Evolutionary conservation across 345 rosid genomes (phyloP).

Genomic region (Arabis hirsuta): DNA sequence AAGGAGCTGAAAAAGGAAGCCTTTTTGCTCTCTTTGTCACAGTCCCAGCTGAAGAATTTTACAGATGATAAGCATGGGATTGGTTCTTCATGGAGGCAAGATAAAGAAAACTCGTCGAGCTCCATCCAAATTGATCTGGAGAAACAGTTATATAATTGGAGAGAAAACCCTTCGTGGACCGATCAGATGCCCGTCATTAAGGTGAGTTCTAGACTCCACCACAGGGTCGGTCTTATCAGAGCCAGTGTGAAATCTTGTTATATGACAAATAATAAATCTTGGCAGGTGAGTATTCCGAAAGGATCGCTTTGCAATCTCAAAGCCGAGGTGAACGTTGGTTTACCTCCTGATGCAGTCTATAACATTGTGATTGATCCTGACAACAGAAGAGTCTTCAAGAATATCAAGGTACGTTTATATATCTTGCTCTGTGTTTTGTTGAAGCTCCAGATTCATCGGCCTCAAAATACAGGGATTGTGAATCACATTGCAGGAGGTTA

Average conservation of each 20-base stretch:
- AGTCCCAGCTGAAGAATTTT: constrained; percentile 63
- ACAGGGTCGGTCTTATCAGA: constrained; percentile 11
- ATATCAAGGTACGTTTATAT: constrained; percentile 61
- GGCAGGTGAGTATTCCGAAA: constrained; percentile 88
- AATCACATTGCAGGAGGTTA: constrained; percentile 62
- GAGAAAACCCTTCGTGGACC: constrained; percentile 73
- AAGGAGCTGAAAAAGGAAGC: constrained; percentile 7
- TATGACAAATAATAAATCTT: constrained; percentile 42
- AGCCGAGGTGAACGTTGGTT: constrained; percentile 63
- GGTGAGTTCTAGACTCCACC: constrained; percentile 48
- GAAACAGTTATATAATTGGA: constrained; percentile 75
- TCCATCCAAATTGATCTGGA: constrained; percentile 56
- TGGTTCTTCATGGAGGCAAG: constrained; percentile 48
- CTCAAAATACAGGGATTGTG: background rate
- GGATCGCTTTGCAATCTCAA: constrained; percentile 87
- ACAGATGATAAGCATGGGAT: constrained; percentile 44
- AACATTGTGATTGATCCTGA: constrained; percentile 87
- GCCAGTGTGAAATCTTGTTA: constrained; percentile 20
- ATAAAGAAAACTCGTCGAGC: constrained; percentile 41
- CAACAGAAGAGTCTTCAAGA: constrained; percentile 92
- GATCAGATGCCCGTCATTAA: constrained; percentile 64
- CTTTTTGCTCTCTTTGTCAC: constrained; percentile 34
- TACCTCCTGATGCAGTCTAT: constrained; percentile 89
- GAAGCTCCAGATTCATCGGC: constrained; percentile 6
- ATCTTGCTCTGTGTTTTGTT: constrained; percentile 12